A percentile compares a stretch with the other conserved stretches of the same genome.
phyloP scores from a whole-genome alignment of 805 yeast species.

The Brettanomyces bruxellensis region DNA sequence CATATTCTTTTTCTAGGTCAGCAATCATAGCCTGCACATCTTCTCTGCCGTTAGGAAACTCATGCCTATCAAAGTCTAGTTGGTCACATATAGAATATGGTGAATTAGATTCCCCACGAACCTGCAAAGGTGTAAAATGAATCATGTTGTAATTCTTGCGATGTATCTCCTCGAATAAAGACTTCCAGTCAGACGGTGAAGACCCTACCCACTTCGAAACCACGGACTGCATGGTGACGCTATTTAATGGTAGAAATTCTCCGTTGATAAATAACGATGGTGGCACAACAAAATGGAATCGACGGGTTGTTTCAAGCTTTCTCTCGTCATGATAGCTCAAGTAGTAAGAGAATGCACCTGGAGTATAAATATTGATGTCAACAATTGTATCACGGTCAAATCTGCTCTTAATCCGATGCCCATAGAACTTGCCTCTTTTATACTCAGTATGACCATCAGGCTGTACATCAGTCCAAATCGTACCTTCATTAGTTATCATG shows the following conservation, averaged over 20 bases:
- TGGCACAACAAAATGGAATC: conserved; percentile 69
- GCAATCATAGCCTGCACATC: conserved; percentile 47
- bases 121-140: conserved; percentile 90
- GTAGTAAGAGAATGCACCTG: conserved; percentile 78
- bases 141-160: conserved; percentile 88
- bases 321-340: conserved; percentile 36
- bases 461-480: conserved; percentile 69
- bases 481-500: conserved; percentile 60
- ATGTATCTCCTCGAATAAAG: conserved; percentile 49
- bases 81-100: conserved; percentile 93
- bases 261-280: conserved; percentile 58
- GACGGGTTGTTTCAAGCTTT: conserved; percentile 43
- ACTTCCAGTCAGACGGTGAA: conserved; percentile 49
- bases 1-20: conserved; percentile 38
- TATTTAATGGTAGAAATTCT: conserved; percentile 58
- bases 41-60: conserved; percentile 44
- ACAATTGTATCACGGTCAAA: conserved; percentile 58
- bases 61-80: conserved; percentile 57
- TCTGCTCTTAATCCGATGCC: conserved; percentile 40
- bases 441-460: conserved; percentile 32
- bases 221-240: conserved; percentile 75
- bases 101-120: conserved; percentile 82
- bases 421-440: conserved; percentile 46
- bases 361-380: conserved; percentile 50
- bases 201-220: conserved; percentile 90